Evolutionary conservation across 805 yeast genomes (phyloP), one percentile per base, ranked within the genome.

Genomic region (Sugiyamaella chiloensis): DNA sequence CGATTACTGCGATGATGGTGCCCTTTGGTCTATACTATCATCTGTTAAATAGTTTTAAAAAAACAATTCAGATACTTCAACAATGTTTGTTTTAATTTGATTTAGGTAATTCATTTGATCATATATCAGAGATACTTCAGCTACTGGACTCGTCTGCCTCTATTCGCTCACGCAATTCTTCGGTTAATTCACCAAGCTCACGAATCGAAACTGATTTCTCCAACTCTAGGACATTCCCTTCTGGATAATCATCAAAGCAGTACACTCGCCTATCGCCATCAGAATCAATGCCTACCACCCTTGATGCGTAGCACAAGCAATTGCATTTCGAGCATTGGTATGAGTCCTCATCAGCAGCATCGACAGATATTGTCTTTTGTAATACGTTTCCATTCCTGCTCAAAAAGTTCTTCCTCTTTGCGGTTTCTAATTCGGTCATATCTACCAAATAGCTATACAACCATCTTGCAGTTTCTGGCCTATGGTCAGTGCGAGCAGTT

Each of bases 1-100:
- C 61, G 91, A 90, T 60, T 88, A 75, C 66, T 78, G 79, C 41
- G 76, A 82, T 46, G 87, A 82, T 57, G 70, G 74, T 50, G 95
- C 82, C 0, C 72, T 89, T 43, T 89, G 97, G 97, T 82, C 81
- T n/a, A 20, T 51, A 16, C 40, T 45, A 7, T n/a, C 20, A n/a
- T 34, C 37, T 34, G 37, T 21, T 5, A 8, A 6, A 29, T 14
- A 29, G 6, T 29, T 29, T 29, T 6, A 5, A 29, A 6, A 29
- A 6, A 29, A 17, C n/a, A n/a, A n/a, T n/a, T n/a, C n/a, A n/a
- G n/a, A n/a, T n/a, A n/a, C n/a, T n/a, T n/a, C n/a, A n/a, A n/a
- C n/a, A n/a, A n/a, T n/a, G n/a, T n/a, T n/a, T n/a, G n/a, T n/a
- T n/a, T n/a, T n/a, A n/a, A n/a, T n/a, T n/a, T n/a, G n/a, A n/a